Base-by-base conservation (phyloP, 768 basidiomycete genomes). In the Cystofilobasidium bisporidii region DNA sequence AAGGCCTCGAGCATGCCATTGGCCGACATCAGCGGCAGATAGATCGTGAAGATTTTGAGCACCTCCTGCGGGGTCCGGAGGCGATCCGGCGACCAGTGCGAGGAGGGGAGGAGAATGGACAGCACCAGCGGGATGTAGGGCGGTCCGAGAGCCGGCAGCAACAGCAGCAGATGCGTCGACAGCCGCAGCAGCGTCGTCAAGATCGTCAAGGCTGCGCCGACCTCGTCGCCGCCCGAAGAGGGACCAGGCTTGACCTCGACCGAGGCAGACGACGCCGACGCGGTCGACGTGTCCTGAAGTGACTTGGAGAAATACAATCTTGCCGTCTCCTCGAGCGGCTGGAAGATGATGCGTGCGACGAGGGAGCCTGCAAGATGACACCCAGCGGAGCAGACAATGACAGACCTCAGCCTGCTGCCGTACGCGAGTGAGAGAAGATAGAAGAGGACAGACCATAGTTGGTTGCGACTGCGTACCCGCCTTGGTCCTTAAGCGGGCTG, bases 1-100 rank as follows among this genome's bases (percentile, higher is more conserved):
- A 96, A 93, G 0, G 93, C 90, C 75, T 99, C 96, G 22, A 94
- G 78, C 0, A 89, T 83, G 2, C 96, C 96, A 74, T 99, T 99
- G 71, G 91, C 78, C 8, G 88, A 88, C 73, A 99, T 82, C 26
- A 88, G 82, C 0, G 96, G 96, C 71, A 98, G 86, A 72, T 93
- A 94, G 80, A 83, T 87, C 6, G 65, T 73, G 84, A 92, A 99
- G 0, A 86, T 84, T 17, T 78, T 76, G 9, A 99, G 83, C 43
- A 94, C 87, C 18, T 77, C 71, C 0, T 90, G 87, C 0, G 88
- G 89, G 0, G 92, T 91, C 48, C 80, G 73, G 77, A 24, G 88
- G 71, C 79, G 80, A 47, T 72, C 73, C 1, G 69, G 66, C 0
- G 80, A 91, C 50, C 60, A 56, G 18, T 26, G 36, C 40, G 60